Evolutionary conservation across 345 rosid species (phyloP).

Genomic region (Nasturtium officinale): DNA sequence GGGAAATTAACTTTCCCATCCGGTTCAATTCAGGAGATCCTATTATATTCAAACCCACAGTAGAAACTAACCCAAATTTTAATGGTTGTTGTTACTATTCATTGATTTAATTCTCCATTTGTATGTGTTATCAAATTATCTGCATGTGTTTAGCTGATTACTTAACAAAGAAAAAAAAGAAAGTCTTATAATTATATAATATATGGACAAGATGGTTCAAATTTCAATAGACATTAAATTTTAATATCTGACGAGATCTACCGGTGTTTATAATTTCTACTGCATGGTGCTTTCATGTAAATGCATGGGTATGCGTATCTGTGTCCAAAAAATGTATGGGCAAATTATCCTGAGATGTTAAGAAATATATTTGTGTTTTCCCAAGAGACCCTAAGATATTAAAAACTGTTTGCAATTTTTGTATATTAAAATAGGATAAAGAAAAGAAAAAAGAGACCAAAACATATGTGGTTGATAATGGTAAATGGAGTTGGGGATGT

Average conservation of each 20-base stretch:
- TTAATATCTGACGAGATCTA: conserved; percentile 21
- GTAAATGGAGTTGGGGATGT: conserved; percentile 37
- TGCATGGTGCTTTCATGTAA: conserved; percentile 2
- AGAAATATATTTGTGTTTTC: background rate
- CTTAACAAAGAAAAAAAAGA: background rate
- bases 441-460: background rate
- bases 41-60: background rate
- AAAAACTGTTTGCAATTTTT: background rate
- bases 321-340: conserved; percentile 4
- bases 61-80: background rate
- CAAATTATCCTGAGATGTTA: conserved; percentile 1
- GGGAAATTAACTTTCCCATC: background rate
- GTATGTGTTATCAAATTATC: background rate
- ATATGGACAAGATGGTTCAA: background rate
- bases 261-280: background rate
- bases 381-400: background rate
- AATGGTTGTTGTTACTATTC: background rate
- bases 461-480: conserved; percentile 28
- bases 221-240: background rate
- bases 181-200: background rate
- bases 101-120: background rate
- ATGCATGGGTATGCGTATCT: conserved; percentile 22
- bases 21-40: background rate
- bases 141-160: background rate
- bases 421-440: background rate